Conservation (phyloP, 768 basidiomycete species). For the Mrakia hoshinonis region DNA sequence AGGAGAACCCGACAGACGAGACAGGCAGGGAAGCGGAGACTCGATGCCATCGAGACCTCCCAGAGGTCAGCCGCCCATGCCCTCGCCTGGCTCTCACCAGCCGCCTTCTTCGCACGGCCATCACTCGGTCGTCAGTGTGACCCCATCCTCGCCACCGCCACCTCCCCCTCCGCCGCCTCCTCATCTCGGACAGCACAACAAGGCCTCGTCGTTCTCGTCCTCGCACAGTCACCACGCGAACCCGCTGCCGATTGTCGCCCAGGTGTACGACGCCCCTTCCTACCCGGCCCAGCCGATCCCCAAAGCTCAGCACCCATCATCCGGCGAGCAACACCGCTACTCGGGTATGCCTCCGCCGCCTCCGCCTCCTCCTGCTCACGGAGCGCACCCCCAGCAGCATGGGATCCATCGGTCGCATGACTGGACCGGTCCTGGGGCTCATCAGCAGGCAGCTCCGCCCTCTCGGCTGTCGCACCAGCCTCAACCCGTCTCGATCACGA, state of each 20-base stretch:
- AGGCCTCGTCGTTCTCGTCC: background rate
- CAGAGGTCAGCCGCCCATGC: background rate
- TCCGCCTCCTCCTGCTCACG: background rate
- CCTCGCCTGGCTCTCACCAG: background rate
- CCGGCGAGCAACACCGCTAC: background rate
- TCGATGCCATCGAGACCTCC: background rate
- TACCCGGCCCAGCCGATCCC: background rate
- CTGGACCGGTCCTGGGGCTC: background rate
- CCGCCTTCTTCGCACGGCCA: background rate
- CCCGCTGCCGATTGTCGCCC: background rate
- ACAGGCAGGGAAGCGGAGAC: conserved; percentile 3
- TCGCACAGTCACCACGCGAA: background rate
- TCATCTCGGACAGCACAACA: background rate
- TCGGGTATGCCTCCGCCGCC: background rate
- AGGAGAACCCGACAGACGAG: background rate
- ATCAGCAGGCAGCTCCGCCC: background rate
- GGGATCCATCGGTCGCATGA: background rate
- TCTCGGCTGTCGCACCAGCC: background rate
- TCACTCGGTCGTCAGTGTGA: background rate
- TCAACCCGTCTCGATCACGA: background rate
- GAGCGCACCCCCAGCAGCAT: background rate
- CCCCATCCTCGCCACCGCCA: background rate
- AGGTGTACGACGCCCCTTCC: conserved; percentile 8
- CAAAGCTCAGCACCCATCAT: no score
- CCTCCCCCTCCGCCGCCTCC: background rate